phyloP scores from a whole-genome alignment of 768 basidiomycete species.

The Dentipellis fragilis region DNA sequence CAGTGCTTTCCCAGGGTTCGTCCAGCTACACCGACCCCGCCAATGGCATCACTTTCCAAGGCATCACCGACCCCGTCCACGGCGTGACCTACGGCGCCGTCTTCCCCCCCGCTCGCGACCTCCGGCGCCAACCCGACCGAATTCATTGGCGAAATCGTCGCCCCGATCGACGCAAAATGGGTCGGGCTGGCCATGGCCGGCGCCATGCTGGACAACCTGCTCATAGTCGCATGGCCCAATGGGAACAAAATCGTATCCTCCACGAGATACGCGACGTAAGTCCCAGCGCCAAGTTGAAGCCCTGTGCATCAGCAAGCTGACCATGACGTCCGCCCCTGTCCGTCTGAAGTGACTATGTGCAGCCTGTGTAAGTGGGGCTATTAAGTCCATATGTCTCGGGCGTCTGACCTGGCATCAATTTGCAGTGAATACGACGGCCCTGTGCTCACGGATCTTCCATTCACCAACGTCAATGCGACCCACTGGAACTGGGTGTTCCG shows the following conservation, averaged over 20 bases:
- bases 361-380: constrained; percentile 31
- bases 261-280: constrained; percentile 44
- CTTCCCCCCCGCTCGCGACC: constrained; percentile 37
- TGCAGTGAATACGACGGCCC: constrained; percentile 38
- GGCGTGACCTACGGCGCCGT: constrained; percentile 35
- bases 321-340: neutral
- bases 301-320: neutral
- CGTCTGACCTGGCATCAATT: neutral
- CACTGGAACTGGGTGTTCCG: constrained; percentile 63
- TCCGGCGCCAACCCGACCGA: constrained; percentile 33
- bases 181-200: constrained; percentile 43
- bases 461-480: constrained; percentile 42
- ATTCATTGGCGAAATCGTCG: constrained; percentile 55
- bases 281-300: constrained; percentile 4
- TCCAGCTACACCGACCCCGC: constrained; percentile 38
- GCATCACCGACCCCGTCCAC: constrained; percentile 23
- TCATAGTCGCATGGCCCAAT: constrained; percentile 55
- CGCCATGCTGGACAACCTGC: constrained; percentile 43
- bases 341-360: constrained; percentile 38
- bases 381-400: neutral
- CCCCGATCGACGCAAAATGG: constrained; percentile 46
- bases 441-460: constrained; percentile 39
- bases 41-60: constrained; percentile 45
- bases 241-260: constrained; percentile 41
- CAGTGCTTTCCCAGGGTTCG: constrained; percentile 35